Base-by-base conservation (phyloP, 83 land plant genomes). In the Picea abies region DNA sequence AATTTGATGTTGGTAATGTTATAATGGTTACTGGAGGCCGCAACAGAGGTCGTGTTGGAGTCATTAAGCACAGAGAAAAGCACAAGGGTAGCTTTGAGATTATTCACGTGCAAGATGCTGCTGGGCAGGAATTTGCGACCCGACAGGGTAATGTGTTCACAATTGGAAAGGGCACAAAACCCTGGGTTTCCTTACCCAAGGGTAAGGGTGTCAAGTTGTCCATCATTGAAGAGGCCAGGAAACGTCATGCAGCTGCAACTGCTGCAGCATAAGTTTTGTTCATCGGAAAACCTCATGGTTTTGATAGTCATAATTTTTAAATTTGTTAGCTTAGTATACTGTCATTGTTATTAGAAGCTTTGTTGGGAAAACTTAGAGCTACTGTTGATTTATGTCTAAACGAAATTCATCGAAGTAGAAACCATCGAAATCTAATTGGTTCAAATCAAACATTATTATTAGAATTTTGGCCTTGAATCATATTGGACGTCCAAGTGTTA, bases 11-110 rank as follows among this genome's bases (percentile, higher is more conserved):
- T 63, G 98, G 97, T 58, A 95, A 95, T 85, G 86, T 95, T 71
- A 92, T 91, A 49, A 94, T 94, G 97, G 97, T 94, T 65, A 95
- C 98, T 83, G 98, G 98, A 41, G 97, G 98, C 19, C 94, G 97
- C 23, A 95, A 95, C 89, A 94, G 94, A 60, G 97, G 95, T 5
- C 91, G 96, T 63, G 91, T 94, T 81, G 98, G 98, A 82, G 86
- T 94, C 16, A 90, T 95, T 82, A 96, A 93, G 90, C 93, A 86
- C 89, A 86, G 97, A 68, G 96, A 95, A 84, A 93, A 93, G 90
- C 96, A 95, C 64, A 95, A 95, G 88, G 97, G 96, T 0, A 95
- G 90, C 84, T 95, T 95, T 72, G 97, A 95, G 84, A 95, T 91
- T 83, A 88, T 95, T 87, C 97, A 95, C 70, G 84, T 94, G 56